Percentiles rank a stretch among this genome's conserved stretches.
Evolutionary conservation across 208 protist species (phyloP).

Genomic region (Acanthamoeba sp.): DNA sequence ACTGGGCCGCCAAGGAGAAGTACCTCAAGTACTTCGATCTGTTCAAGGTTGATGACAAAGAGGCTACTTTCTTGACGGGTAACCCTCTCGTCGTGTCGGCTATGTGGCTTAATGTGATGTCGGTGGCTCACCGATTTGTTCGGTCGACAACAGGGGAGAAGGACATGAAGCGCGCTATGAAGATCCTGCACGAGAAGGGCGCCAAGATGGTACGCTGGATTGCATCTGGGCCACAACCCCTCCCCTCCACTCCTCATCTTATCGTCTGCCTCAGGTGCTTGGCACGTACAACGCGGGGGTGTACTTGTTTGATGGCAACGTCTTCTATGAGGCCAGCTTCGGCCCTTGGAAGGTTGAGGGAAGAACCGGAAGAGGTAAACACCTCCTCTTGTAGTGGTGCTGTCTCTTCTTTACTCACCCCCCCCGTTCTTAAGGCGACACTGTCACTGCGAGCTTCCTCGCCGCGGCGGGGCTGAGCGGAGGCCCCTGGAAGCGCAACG

Average conservation of each 20-base stretch:
- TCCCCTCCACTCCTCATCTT: too few species aligned
- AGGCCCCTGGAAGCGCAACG: conserved; percentile 41
- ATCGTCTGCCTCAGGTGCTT: neutral
- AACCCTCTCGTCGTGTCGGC: neutral
- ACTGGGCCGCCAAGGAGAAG: conserved; percentile 60
- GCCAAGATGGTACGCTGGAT: neutral
- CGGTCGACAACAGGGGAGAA: neutral
- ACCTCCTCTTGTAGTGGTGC: neutral
- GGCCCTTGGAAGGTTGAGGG: conserved; percentile 41
- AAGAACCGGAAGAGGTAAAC: conserved; percentile 9
- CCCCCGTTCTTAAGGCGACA: neutral
- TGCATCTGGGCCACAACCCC: too few species aligned
- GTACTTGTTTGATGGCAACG: conserved; percentile 38
- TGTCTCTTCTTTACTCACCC: neutral
- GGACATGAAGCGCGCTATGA: neutral
- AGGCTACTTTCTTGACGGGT: conserved; percentile 37
- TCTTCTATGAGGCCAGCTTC: conserved; percentile 43
- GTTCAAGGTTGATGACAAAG: conserved; percentile 67
- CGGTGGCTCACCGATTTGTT: neutral
- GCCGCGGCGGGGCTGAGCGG: conserved; percentile 18
- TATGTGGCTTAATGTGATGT: neutral
- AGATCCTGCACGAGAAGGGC: conserved; percentile 11
- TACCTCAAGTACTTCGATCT: conserved; percentile 35
- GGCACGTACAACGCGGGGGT: conserved; percentile 19
- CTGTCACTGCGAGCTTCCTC: conserved; percentile 4